Base-by-base conservation (phyloP, 169 alveolate species). In the Plasmodium cynomolgi region DNA sequence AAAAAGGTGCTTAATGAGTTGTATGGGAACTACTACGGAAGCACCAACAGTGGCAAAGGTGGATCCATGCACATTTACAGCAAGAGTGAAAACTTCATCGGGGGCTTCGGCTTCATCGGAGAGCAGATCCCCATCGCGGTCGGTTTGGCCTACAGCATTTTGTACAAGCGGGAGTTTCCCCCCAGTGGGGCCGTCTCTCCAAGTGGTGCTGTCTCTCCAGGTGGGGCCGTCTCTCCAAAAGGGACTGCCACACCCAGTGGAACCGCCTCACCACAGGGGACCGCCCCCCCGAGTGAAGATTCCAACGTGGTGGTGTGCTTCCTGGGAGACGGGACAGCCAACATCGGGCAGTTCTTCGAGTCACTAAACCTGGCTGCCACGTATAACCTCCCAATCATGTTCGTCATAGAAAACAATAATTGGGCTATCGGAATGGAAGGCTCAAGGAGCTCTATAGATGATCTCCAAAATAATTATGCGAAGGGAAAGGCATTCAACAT, bases 281-380 rank as follows among this genome's bases (percentile, higher is more conserved):
- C 23, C 68, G 92, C 44, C 44, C 8, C 44, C 44, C 44, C 44
- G 8, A 6, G 6, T 37, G 44, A 50, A 50, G 62, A 73, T 6
- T 5, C 81, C 15, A 96, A 97, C 85, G 98, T 97, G 9, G 95
- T 98, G 34, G 96, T 95, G 23, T 94, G 98, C 54, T 96, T 98
- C 97, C 96, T 97, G 90, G 99, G 99, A 37, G 99, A 98, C 93
- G 99, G 99, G 31, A 98, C 99, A 26, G 95, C 98, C 17, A 98
- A 98, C 94, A 95, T 97, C 84, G 99, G 99, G 33, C 97, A 97
- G 92, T 88, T 98, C 29, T 97, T 81, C 90, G 99, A 98, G 83
- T 98, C 98, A 1, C 96, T 98, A 71, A 98, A 98, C 81, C 96
- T 98, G 97, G 98, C 98, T 31, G 95, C 97, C 56, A 88, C 97